These are phyloP conservation scores for Venturia pyrina DNA, from an alignment of 2,329 filamentous ascomycete genomes.

Conservation along the genomic window DNA sequence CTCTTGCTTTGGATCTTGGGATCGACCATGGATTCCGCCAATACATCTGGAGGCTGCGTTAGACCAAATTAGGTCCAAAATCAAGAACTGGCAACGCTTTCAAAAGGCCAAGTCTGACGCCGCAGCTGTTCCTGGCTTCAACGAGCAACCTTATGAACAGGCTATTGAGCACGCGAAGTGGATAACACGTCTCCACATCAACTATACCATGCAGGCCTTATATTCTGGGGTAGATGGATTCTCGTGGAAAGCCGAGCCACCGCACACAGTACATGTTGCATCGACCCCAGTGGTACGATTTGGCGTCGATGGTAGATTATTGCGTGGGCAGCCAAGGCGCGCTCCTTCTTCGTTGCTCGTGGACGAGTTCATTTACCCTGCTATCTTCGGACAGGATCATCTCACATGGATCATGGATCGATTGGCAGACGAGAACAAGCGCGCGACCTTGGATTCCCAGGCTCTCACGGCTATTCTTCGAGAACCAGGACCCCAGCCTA, in stretches of 20 bases:
- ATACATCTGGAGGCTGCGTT: background rate
- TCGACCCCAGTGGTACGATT: background rate
- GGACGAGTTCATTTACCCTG: background rate
- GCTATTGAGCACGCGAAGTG: background rate
- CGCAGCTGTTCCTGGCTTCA: no score
- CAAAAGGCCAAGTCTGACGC: background rate
- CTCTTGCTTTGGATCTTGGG: slow-evolving; percentile 18
- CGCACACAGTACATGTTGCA: background rate
- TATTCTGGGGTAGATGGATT: background rate
- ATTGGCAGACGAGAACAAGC: background rate
- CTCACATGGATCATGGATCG: background rate
- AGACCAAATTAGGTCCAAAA: background rate
- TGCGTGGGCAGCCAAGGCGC: background rate
- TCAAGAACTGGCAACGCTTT: background rate
- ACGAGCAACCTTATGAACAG: background rate
- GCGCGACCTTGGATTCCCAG: slow-evolving; percentile 20
- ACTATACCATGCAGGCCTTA: background rate
- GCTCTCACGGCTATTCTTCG: slow-evolving; percentile 22
- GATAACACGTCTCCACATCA: background rate
- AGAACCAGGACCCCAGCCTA: background rate
- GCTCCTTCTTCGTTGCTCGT: background rate
- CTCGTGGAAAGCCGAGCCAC: background rate
- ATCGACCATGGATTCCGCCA: background rate
- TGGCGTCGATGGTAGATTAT: background rate
- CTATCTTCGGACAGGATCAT: background rate